Evolutionary conservation across 768 basidiomycete species (phyloP).

Genomic region (Hypholoma sublateritium): DNA sequence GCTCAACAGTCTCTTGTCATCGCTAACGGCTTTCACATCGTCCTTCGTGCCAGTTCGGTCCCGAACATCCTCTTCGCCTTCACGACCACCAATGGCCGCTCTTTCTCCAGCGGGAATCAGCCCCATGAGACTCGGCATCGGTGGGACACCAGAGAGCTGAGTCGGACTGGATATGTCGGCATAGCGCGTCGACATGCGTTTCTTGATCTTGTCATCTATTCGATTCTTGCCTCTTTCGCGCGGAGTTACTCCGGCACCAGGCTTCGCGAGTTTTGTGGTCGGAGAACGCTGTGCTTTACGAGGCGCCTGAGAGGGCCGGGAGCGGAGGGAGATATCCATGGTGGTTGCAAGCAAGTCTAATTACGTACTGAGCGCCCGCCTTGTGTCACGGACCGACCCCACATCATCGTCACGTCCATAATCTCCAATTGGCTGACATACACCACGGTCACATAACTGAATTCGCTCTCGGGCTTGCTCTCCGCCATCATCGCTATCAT

Average conservation of each 20-base stretch:
- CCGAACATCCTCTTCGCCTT: constrained; percentile 50
- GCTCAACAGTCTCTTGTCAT: constrained; percentile 69
- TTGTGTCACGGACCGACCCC: background rate
- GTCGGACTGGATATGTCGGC: constrained; percentile 81
- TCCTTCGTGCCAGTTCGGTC: constrained; percentile 35
- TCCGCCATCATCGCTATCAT: constrained; percentile 18
- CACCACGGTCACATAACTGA: constrained; percentile 4
- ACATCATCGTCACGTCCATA: constrained; percentile 1
- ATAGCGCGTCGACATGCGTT: constrained; percentile 94
- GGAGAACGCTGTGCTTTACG: constrained; percentile 33
- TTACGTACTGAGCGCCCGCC: background rate
- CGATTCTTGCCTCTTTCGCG: constrained; percentile 52
- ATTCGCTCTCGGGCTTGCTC: constrained; percentile 11
- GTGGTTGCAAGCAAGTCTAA: background rate
- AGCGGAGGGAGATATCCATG: constrained; percentile 57
- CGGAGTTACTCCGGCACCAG: constrained; percentile 26
- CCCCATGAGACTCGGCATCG: constrained; percentile 31
- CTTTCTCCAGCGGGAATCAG: constrained; percentile 27
- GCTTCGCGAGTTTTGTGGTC: constrained; percentile 32
- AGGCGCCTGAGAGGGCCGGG: constrained; percentile 49
- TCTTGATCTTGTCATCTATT: constrained; percentile 91
- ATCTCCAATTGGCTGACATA: constrained; percentile 1
- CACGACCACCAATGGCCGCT: constrained; percentile 23
- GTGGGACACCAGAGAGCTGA: constrained; percentile 48
- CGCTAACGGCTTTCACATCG: constrained; percentile 41